Evolutionary conservation across 1,284 basidiomycete genomes (phyloP), one percentile per base, ranked within the genome.

Genomic region (Cutaneotrichosporon cutaneum): DNA sequence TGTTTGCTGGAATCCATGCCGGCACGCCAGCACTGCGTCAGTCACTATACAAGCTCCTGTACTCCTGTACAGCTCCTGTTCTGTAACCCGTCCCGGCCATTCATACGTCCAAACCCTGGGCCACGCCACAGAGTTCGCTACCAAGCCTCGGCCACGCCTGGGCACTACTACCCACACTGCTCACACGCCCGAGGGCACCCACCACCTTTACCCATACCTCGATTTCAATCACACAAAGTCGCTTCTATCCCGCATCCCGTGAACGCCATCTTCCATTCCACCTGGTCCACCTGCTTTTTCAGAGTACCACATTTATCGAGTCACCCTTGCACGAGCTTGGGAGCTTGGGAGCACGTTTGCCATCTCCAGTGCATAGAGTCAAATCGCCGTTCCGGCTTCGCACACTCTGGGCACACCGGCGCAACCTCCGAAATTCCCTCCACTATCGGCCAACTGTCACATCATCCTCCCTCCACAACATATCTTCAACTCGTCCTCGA

Each of bases 1-100:
- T 18, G 39, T 42, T 42, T 42, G 39, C 39, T 42, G 39, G 39
- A 42, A 42, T 42, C 39, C 39, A 42, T 42, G 39, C 39, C 39
- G 39, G 39, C 39, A 42, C n/a, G n/a, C n/a, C n/a, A n/a, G n/a
- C n/a, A n/a, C 4, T 16, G 6, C 36, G 18, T 39, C 36, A 16
- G 36, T 39, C 14, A 42, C 39, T 42, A 18, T 42, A 18, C 14
- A 42, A 13, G 33, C 33, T 33, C 33, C 33, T 33, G 33, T n/a
- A n/a, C n/a, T n/a, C n/a, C n/a, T n/a, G n/a, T n/a, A n/a, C n/a
- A n/a, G n/a, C n/a, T n/a, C n/a, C n/a, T n/a, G 13, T 33, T 39
- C 39, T 42, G 39, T 42, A 42, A n/a, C 39, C 8, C 7, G n/a
- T 42, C 39, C 18, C 39, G n/a, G n/a, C n/a, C n/a, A n/a, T n/a